Percentiles rank a stretch among this genome's conserved stretches.
phyloP scores from a whole-genome alignment of 1,284 basidiomycete genomes.

The Ustilago vetiveriae region DNA sequence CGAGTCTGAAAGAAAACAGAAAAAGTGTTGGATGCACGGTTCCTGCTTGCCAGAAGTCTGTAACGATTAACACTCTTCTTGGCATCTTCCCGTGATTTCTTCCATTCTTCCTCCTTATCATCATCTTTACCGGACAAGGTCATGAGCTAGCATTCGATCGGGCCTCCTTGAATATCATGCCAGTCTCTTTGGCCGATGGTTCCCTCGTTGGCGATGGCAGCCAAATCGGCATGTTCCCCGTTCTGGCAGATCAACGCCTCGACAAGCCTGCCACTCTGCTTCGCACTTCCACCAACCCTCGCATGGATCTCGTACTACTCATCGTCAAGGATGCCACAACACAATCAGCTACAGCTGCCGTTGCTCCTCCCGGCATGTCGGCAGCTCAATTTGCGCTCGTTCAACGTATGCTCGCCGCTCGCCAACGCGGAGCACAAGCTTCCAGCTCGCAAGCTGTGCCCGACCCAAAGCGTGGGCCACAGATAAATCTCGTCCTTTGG shows the following conservation, averaged over 20 bases:
- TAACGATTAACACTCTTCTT: too few species aligned
- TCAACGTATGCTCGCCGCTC: constrained; percentile 44
- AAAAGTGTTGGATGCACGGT: too few species aligned
- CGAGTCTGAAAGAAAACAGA: constrained; percentile 3
- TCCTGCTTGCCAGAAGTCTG: too few species aligned
- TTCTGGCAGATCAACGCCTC: constrained; percentile 30
- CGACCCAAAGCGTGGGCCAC: constrained; percentile 41
- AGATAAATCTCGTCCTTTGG: constrained; percentile 41
- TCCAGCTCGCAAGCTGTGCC: constrained; percentile 10
- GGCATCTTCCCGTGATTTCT: too few species aligned
- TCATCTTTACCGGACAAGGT: neutral
- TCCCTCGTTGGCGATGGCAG: constrained; percentile 39
- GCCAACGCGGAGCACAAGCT: constrained; percentile 33
- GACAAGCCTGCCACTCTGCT: constrained; percentile 33
- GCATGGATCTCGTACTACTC: constrained; percentile 50
- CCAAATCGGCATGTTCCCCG: constrained; percentile 38
- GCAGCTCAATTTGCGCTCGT: constrained; percentile 43
- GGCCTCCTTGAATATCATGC: constrained; percentile 6
- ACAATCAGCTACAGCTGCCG: constrained; percentile 8
- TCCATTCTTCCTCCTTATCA: neutral
- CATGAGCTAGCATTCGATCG: neutral
- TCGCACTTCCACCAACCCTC: constrained; percentile 38
- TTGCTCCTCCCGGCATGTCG: constrained; percentile 35
- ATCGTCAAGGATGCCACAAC: constrained; percentile 32
- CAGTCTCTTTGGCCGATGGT: constrained; percentile 22